Base-by-base conservation (phyloP, 495 filamentous ascomycete species). In the Penicilliopsis zonata region DNA sequence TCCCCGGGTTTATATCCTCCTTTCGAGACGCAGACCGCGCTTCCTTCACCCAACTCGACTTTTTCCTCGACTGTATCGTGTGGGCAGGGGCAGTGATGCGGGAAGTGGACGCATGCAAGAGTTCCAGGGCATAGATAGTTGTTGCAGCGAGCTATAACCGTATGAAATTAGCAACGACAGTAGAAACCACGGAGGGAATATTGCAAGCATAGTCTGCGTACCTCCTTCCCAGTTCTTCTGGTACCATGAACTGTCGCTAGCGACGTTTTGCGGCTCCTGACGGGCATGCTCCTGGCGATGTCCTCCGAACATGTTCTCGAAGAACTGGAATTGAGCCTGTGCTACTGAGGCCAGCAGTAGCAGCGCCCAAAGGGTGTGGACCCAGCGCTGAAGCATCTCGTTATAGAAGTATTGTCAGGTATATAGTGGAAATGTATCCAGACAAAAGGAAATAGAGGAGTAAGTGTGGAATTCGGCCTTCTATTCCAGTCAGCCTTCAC, bases 61-160 rank as follows among this genome's bases (percentile, higher is more conserved):
- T 95, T 95, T 46, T 95, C 85, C 50, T 93, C 82, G 28, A 82
- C 67, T 10, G 63, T 58, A 5, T 83, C 78, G 61, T 81, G 86
- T 2, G 84, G 65, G 55, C 86, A 95, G 5, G 86, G 86, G 52
- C 86, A 95, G 57, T 95, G 86, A 55, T 93, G 86, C 5, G 86
- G 86, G 66, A 92, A 84, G 49, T 82, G 76, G 2, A 95, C 86
- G 62, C 86, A 95, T 4, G 84, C 78, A 15, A 94, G 71, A 3
- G 85, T 94, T 31, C 74, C 79, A 1, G 86, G 86, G 48, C 86
- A 94, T n/a, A 94, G 74, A 50, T 93, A 95, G 44, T 86, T 82
- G 37, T 78, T 70, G 63, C 86, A 95, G 49, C 72, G 75, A 6
- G 80, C 74, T 81, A 37, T 39, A 10, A 7, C 5, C 9, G 25